Evolutionary conservation across 108 stramenopile species (phyloP).

Genomic region (Nitzschia sp.): DNA sequence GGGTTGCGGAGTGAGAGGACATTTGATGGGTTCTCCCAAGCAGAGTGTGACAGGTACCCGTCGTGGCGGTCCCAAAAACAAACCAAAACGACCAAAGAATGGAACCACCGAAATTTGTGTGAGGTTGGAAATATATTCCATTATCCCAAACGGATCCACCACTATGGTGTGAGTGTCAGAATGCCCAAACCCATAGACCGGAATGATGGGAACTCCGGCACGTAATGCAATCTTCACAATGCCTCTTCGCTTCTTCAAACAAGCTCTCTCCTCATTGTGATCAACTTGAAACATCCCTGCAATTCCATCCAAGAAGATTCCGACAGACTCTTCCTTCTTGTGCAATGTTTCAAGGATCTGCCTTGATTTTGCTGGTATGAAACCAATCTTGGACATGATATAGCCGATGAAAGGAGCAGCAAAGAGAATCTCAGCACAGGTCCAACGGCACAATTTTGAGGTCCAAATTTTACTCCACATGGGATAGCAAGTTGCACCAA

Average conservation of each 20-base stretch:
- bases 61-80: conserved; percentile 67
- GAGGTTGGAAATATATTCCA: conserved; percentile 40
- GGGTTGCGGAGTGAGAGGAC: conserved; percentile 52
- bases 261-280: conserved; percentile 41
- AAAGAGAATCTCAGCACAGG: conserved; percentile 56
- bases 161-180: conserved; percentile 48
- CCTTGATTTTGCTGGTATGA: conserved; percentile 62
- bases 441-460: conserved; percentile 58
- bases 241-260: conserved; percentile 55
- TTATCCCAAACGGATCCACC: conserved; percentile 67
- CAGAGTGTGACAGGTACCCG: conserved; percentile 48
- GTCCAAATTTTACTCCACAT: conserved; percentile 67
- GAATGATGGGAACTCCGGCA: conserved; percentile 61
- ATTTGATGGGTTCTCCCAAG: conserved; percentile 58
- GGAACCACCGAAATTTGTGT: conserved; percentile 45
- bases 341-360: conserved; percentile 53
- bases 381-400: conserved; percentile 55
- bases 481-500: conserved; percentile 67
- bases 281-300: conserved; percentile 59
- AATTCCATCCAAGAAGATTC: conserved; percentile 69
- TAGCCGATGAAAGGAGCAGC: conserved; percentile 48
- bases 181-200: conserved; percentile 71
- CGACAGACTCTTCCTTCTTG: conserved; percentile 63
- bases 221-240: conserved; percentile 69
- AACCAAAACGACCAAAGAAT: conserved; percentile 61